These are phyloP conservation scores for Ilex aquifolium DNA, from an alignment of 257 asterid genomes.

Conservation along the genomic window DNA sequence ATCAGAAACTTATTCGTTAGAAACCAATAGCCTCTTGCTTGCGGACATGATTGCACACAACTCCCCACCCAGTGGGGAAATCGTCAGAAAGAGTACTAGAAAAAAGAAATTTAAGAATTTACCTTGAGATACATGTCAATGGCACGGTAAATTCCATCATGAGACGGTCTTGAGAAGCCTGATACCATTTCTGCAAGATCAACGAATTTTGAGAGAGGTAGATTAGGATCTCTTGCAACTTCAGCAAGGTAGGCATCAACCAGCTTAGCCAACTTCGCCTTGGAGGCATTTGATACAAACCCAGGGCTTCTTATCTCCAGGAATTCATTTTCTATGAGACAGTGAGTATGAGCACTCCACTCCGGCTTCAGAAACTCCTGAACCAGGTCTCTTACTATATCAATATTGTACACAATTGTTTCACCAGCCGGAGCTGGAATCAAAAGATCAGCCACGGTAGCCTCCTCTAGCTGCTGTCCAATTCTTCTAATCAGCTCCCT, in stretches of 20 bases:
- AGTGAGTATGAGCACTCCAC: slow-evolving; percentile 21
- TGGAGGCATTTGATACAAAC: slow-evolving; percentile 44
- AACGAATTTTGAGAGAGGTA: slow-evolving; percentile 43
- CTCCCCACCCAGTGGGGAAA: no score
- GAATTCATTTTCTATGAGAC: slow-evolving; percentile 29
- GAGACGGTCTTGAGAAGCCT: slow-evolving; percentile 52
- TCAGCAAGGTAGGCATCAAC: slow-evolving; percentile 75
- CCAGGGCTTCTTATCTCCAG: slow-evolving; percentile 31
- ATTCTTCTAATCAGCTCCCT: slow-evolving; percentile 47
- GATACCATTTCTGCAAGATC: slow-evolving; percentile 61
- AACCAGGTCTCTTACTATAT: slow-evolving; percentile 47
- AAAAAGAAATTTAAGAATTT: not conserved
- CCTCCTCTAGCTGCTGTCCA: slow-evolving; percentile 64
- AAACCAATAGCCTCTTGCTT: no score
- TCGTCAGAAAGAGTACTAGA: no score
- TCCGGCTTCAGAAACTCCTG: slow-evolving; percentile 55
- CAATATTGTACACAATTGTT: slow-evolving; percentile 40
- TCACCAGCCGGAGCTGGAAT: slow-evolving; percentile 47
- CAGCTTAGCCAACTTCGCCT: slow-evolving; percentile 58
- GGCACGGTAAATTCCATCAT: slow-evolving; percentile 76
- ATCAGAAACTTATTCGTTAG: no score
- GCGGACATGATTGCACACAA: no score
- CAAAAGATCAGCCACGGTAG: slow-evolving; percentile 50
- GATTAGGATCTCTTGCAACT: slow-evolving; percentile 61
- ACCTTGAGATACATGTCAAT: slow-evolving; percentile 83